Base-by-base conservation (phyloP, 1,139 yeast species). In the Blastobotrys illinoisensis region DNA sequence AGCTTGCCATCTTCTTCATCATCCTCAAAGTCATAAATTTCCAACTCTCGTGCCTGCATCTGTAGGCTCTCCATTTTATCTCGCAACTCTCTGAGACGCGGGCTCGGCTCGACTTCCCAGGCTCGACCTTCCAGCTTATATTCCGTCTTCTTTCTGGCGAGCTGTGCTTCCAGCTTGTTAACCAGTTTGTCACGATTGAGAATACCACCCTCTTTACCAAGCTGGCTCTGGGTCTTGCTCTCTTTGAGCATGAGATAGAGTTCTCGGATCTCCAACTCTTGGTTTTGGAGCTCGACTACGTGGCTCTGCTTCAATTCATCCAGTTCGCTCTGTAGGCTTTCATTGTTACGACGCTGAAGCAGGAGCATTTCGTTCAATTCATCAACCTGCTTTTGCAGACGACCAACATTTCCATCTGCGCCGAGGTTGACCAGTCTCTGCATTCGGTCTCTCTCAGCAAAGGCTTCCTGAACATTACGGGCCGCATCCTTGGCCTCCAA, bases 61-160 rank as follows among this genome's bases (percentile, higher is more conserved):
- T 89, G 97, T 53, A 93, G 77, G 58, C 82, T 85, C 54, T 88
- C 96, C 96, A 90, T 88, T 67, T 86, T 83, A 62, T 85, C 89
- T 57, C 97, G 79, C 58, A 91, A 76, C 50, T 82, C 85, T 58
- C 95, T 79, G 53, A 91, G 73, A 61, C 95, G 75, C 5, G 86
- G 79, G 63, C 86, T 86, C 9, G 97, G 96, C 66, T 88, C 96
- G 44, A 84, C 75, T 58, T 79, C 79, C 63, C 80, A 75, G 57
- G 80, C 80, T 54, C 82, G 83, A 46, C 72, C 72, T 52, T 72
- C 74, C 51, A 77, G 69, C 61, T 78, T 79, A 61, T 81, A 78
- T 61, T 84, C 90, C 5, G 83, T 79, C 64, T 83, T 84, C 62
- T 81, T 82, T 50, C 82, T 74, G 49, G 81, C 81, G 40, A 87